Percentiles rank a stretch among this genome's conserved stretches.
These are phyloP conservation scores for Entamoeba histolytica DNA, from an alignment of 208 protist genomes.

Conservation along the genomic window DNA sequence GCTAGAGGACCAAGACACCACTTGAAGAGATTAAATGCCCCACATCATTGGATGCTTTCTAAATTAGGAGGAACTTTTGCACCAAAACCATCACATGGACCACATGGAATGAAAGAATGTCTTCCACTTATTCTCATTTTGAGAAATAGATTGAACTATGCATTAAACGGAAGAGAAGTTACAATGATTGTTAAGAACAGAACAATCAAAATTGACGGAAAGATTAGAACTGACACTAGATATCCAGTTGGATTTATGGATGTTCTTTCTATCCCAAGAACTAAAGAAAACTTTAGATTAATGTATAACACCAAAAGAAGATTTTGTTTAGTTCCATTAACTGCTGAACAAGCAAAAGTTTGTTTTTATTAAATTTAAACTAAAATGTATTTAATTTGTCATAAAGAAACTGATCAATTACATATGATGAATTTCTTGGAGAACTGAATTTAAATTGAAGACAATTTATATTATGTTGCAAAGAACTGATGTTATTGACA, in stretches of 20 bases:
- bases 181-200: slow-evolving; percentile 80
- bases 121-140: slow-evolving; percentile 64
- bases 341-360: slow-evolving; percentile 61
- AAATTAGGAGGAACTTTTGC: slow-evolving; percentile 87
- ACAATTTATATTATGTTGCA: background rate
- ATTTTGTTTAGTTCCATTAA: slow-evolving; percentile 79
- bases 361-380: background rate
- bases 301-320: slow-evolving; percentile 94
- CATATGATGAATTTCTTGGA: background rate
- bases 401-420: background rate
- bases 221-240: too few relatives aligned
- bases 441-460: background rate
- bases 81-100: slow-evolving; percentile 73
- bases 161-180: slow-evolving; percentile 74
- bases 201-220: too few relatives aligned
- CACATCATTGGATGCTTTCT: slow-evolving; percentile 95
- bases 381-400: background rate
- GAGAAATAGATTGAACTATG: slow-evolving; percentile 86
- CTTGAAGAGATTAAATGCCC: slow-evolving; percentile 92
- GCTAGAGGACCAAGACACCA: slow-evolving; percentile 48
- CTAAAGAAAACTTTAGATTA: slow-evolving; percentile 86
- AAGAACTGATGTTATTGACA: background rate
- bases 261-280: too few relatives aligned
- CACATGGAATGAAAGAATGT: slow-evolving; percentile 84
- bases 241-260: too few relatives aligned